Conservation (phyloP, 345 rosid genomes). For the Geranium rotundifolium region DNA sequence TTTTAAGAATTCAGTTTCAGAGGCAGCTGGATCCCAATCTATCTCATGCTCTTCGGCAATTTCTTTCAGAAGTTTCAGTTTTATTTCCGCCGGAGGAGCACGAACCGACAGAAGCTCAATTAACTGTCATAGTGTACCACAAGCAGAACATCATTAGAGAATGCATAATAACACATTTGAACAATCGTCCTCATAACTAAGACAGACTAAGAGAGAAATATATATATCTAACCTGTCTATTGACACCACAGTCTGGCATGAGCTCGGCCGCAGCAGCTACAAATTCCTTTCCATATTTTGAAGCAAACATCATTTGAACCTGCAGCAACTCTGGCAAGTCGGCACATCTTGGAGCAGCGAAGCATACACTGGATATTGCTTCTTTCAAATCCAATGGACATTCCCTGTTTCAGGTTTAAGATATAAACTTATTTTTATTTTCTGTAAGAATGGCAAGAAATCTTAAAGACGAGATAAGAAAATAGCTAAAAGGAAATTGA, state of each 20-base stretch:
- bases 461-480: background rate
- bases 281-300: conserved; percentile 87
- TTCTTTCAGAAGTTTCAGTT: conserved; percentile 81
- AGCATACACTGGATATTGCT: conserved; percentile 85
- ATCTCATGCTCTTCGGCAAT: conserved; percentile 90
- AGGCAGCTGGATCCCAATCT: conserved; percentile 87
- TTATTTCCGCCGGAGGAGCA: conserved; percentile 65
- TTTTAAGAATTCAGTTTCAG: conserved; percentile 75
- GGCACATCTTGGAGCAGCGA: conserved; percentile 97
- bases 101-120: conserved; percentile 82
- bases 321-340: conserved; percentile 86
- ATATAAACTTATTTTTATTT: no score
- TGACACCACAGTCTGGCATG: conserved; percentile 91
- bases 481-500: background rate
- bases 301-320: conserved; percentile 69
- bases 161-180: background rate
- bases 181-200: conserved; percentile 3
- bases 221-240: conserved; percentile 59
- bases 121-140: conserved; percentile 37
- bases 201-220: conserved; percentile 3
- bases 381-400: conserved; percentile 94
- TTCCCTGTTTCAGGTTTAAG: conserved; percentile 46
- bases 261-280: conserved; percentile 88
- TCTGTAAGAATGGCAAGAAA: background rate
- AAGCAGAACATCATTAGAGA: conserved; percentile 2